Evolutionary conservation across 805 yeast species (phyloP), one percentile per base, ranked within the genome.

Genomic region (Kregervanrija fluxuum): DNA sequence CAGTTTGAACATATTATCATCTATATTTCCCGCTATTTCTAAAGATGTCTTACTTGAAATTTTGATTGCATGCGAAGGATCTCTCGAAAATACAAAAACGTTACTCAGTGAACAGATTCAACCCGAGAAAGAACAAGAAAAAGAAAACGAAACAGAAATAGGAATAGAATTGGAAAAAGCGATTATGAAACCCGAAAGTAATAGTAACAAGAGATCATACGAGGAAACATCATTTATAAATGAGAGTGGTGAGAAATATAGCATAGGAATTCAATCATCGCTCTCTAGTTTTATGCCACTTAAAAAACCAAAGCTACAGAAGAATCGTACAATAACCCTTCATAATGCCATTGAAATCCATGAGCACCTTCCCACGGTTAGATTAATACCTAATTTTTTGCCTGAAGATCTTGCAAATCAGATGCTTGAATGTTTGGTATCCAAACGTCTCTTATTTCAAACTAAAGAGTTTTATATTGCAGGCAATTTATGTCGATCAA

Each of bases 401-500:
- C 82, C 86, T 0, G 47, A 59, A 0, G 66, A 69, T 0, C 46
- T 76, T 8, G 77, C 87, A 0, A 68, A 74, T 30, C 51, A 52
- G 0, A 54, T 82, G 2, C 59, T 81, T 2, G 43, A 54, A 11
- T 64, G 67, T 14, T 62, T 82, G 11, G 45, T 74, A 48, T 57
- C 65, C 1, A 76, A 73, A 33, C 59, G 67, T 5, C 52, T 64
- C 1, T 44, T 50, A 0, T 77, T 79, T 64, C 53, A 50, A 1
- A 58, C 65, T 8, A 68, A 71, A 17, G 65, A 70, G 50, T 85
- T 85, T 55, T 70, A 75, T 46, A 64, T 85, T 9, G 84, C 82
- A 51, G 88, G 82, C 1, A 75, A 80, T 13, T 59, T 68, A 41
- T 83, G 86, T 41, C 56, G 54, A 6, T 77, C 90, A 2, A 74